phyloP scores from a whole-genome alignment of 805 yeast species.

The Kockiozyma suomiensis region DNA sequence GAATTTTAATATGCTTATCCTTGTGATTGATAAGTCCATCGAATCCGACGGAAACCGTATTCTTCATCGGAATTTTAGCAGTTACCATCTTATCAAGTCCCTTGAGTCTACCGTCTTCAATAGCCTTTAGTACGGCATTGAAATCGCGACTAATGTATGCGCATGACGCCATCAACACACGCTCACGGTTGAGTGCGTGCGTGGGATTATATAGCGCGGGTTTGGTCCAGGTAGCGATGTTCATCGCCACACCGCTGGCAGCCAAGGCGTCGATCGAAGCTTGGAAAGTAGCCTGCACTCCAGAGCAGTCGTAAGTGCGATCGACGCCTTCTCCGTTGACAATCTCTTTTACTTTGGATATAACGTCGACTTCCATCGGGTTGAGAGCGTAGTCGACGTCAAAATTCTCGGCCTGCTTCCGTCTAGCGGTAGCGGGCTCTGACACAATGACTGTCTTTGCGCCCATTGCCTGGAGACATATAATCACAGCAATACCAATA shows the following conservation, averaged over 20 bases:
- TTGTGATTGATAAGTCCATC: constrained; percentile 54
- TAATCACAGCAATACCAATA: constrained; percentile 54
- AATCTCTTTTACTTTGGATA: constrained; percentile 45
- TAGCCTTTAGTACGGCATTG: constrained; percentile 56
- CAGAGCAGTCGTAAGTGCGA: constrained; percentile 58
- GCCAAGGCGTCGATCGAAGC: constrained; percentile 54
- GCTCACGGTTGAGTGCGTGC: constrained; percentile 59
- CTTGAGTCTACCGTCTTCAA: constrained; percentile 51
- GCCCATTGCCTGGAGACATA: constrained; percentile 54
- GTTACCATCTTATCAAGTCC: constrained; percentile 52
- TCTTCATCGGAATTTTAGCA: constrained; percentile 52
- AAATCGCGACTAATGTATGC: constrained; percentile 62
- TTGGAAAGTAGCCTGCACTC: constrained; percentile 55
- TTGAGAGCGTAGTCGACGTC: constrained; percentile 49
- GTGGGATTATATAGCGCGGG: constrained; percentile 56
- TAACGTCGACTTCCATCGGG: constrained; percentile 49
- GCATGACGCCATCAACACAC: constrained; percentile 60
- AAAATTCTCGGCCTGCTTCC: constrained; percentile 44
- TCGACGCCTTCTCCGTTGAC: constrained; percentile 50
- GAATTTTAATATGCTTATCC: constrained; percentile 42
- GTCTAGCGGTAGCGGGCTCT: constrained; percentile 54
- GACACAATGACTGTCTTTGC: constrained; percentile 51
- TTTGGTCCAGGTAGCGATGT: constrained; percentile 64
- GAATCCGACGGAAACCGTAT: constrained; percentile 59
- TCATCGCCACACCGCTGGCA: constrained; percentile 60